phyloP scores from a whole-genome alignment of 345 rosid genomes.

The Pistacia integerrima region DNA sequence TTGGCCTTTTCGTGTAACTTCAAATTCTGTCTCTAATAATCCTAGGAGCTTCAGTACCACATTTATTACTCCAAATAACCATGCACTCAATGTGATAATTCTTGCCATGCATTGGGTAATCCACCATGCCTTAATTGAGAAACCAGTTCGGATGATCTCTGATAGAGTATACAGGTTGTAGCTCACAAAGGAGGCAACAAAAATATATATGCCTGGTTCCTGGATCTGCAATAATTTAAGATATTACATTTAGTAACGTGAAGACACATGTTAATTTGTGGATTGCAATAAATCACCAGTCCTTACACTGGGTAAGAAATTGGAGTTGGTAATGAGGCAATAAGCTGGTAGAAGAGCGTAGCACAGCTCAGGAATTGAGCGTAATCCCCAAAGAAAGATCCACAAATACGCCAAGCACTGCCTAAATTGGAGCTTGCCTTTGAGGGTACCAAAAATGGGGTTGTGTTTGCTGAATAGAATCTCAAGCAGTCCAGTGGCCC shows the following conservation, averaged over 20 bases:
- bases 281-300: no score
- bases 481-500: constrained; percentile 68
- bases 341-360: constrained; percentile 62
- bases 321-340: constrained; percentile 51
- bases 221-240: constrained; percentile 21
- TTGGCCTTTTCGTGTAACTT: constrained; percentile 55
- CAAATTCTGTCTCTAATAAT: constrained; percentile 46
- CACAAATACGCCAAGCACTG: constrained; percentile 48
- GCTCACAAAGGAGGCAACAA: constrained; percentile 19
- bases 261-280: neutral
- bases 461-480: constrained; percentile 34
- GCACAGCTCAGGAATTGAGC: constrained; percentile 61
- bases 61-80: constrained; percentile 44
- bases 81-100: constrained; percentile 34
- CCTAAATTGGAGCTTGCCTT: constrained; percentile 45
- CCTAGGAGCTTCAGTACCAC: constrained; percentile 46
- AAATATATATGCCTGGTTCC: constrained; percentile 32
- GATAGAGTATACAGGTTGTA: constrained; percentile 31
- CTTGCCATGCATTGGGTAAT: constrained; percentile 35
- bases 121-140: constrained; percentile 50
- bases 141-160: constrained; percentile 32
- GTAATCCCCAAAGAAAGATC: constrained; percentile 30
- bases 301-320: constrained; percentile 66
- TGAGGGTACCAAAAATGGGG: constrained; percentile 38
- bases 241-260: no score